Conservation (phyloP, 805 yeast species). For the Dipodascus albidus region DNA sequence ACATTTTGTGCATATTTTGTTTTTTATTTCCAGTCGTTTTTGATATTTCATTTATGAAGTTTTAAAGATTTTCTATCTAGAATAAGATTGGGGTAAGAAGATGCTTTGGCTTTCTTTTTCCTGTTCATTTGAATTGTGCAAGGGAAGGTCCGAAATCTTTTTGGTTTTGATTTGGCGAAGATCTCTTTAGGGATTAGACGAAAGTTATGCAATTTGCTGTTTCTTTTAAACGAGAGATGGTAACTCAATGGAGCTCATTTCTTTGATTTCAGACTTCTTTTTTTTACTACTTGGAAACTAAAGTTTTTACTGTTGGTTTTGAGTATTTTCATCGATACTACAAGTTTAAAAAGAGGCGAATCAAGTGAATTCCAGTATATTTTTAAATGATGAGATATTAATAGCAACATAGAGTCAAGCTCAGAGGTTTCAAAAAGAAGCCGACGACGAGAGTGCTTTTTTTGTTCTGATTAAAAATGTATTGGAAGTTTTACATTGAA, state of each 20-base stretch:
- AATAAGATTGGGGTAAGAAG: neutral
- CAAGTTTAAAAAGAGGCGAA: neutral
- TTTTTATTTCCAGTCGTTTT: neutral
- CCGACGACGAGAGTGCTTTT: constrained; percentile 1
- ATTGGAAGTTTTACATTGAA: neutral
- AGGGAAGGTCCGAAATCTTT: neutral
- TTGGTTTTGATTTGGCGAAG: constrained; percentile 2
- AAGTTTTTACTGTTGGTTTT: neutral
- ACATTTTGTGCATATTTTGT: neutral
- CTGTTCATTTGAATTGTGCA: neutral
- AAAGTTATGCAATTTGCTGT: constrained; percentile 1
- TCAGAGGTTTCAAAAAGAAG: neutral
- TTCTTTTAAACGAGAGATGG: neutral
- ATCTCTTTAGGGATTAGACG: neutral
- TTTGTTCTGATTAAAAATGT: neutral
- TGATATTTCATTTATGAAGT: neutral
- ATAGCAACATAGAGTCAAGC: constrained; percentile 2
- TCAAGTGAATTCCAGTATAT: neutral
- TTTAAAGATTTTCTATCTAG: neutral
- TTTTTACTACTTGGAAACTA: neutral
- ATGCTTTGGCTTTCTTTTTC: neutral
- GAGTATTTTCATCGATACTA: neutral
- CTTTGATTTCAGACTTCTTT: neutral
- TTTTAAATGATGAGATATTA: neutral
- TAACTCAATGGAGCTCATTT: constrained; percentile 5